phyloP scores from a whole-genome alignment of 2,329 filamentous ascomycete species.

The Fusarium brachygibbosum region DNA sequence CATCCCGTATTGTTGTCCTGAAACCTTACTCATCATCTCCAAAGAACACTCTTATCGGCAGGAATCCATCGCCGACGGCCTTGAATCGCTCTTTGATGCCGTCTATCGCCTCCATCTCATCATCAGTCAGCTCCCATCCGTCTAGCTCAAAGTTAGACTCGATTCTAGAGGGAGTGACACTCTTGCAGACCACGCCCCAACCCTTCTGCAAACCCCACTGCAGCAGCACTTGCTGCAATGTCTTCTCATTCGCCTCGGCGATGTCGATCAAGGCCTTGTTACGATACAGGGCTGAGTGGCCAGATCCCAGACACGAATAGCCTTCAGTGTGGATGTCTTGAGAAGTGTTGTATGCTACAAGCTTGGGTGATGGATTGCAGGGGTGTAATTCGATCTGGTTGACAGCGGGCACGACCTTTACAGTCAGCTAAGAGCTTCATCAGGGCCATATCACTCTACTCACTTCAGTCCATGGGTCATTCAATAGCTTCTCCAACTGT shows the following conservation, averaged over 20 bases:
- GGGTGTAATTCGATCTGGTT: conserved; percentile 89
- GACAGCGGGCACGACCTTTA: conserved; percentile 71
- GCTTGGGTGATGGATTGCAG: conserved; percentile 83
- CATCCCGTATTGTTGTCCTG: not conserved
- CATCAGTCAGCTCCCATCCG: conserved; percentile 78
- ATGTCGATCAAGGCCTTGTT: conserved; percentile 73
- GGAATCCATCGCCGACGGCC: conserved; percentile 81
- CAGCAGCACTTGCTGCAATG: conserved; percentile 81
- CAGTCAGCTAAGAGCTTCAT: not conserved
- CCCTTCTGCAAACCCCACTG: conserved; percentile 86
- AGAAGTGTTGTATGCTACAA: conserved; percentile 77
- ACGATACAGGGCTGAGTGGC: conserved; percentile 77
- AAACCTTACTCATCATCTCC: conserved; percentile 78
- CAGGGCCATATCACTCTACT: not conserved
- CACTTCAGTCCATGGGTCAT: conserved; percentile 73
- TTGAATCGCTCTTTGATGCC: conserved; percentile 82
- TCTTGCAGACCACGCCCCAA: conserved; percentile 89
- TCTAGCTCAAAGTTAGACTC: conserved; percentile 81
- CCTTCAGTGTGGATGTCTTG: conserved; percentile 82
- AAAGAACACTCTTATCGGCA: conserved; percentile 85
- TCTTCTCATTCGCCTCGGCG: conserved; percentile 75
- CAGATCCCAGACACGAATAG: conserved; percentile 80
- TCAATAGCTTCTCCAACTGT: conserved; percentile 83
- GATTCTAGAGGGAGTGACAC: conserved; percentile 79
- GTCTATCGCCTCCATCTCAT: conserved; percentile 78